Evolutionary conservation across 768 basidiomycete genomes (phyloP), one percentile per base, ranked within the genome.

Genomic region (Collybia nuda): DNA sequence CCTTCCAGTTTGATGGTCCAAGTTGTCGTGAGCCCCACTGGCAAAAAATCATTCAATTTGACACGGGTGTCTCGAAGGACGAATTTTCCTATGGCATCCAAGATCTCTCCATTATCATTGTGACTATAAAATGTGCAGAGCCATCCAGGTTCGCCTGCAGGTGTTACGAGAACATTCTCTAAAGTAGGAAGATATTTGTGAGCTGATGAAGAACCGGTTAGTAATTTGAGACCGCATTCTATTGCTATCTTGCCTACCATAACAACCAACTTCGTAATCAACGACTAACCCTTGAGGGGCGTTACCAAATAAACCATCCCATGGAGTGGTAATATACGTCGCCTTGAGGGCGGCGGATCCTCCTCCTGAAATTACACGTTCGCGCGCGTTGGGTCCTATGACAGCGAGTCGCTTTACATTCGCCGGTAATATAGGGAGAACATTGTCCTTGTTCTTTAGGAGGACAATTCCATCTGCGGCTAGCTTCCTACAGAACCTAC

Each of bases 271-370:
- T 11, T 78, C 64, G 61, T 88, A 84, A 15, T 69, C 62, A 49
- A 88, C 67, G 4, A 79, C 72, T 24, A 82, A 63, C 3, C 71
- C 75, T 18, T 73, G 67, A 3, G 80, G 78, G 8, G 79, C 78
- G 44, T 71, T 75, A n/a, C 64, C 63, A 12, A 62, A 59, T 21
- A 90, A 71, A 6, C 85, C 87, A 9, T 84, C 77, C 59, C 73
- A 85, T 1, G 88, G 87, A 3, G 80, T 80, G 15, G 84, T 70
- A 23, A 81, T 72, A 70, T 88, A 89, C 14, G 76, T 80, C 1
- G 86, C 71, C 52, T 82, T 86, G 47, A 93, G 73, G 8, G 85
- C 84, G 8, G 87, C 86, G 28, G 89, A 89, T 29, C 90, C 89
- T 21, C 90, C 90, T 11, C 86, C 86, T 17, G 86, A 90, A 40